Percentiles rank a stretch among this genome's conserved stretches.
These are phyloP conservation scores for Fusarium ambrosium DNA, from an alignment of 2,329 filamentous ascomycete species.

Conservation along the genomic window DNA sequence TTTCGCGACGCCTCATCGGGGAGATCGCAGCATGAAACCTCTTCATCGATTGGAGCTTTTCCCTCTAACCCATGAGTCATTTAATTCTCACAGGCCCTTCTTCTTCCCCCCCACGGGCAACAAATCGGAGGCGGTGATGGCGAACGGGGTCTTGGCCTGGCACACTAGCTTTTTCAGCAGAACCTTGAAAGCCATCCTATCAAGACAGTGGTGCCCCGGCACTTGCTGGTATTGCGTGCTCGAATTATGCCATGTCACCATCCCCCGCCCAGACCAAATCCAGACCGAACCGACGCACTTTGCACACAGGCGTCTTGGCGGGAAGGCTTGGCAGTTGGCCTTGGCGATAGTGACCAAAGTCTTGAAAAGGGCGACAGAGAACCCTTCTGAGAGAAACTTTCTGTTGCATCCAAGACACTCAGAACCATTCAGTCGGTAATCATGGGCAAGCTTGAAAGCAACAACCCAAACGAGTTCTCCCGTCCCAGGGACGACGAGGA, in stretches of 20 bases:
- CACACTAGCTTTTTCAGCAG: conserved; percentile 13
- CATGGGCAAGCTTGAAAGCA: conserved; percentile 37
- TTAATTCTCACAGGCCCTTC: conserved; percentile 16
- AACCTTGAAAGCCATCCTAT: conserved; percentile 17
- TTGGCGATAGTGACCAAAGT: background rate
- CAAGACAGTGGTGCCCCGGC: conserved; percentile 15
- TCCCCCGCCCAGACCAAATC: conserved; percentile 19
- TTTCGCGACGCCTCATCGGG: conserved; percentile 27
- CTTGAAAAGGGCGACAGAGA: conserved; percentile 23
- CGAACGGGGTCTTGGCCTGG: conserved; percentile 30
- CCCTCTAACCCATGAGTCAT: conserved; percentile 34
- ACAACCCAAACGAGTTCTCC: conserved; percentile 29
- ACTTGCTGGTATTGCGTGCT: conserved; percentile 44
- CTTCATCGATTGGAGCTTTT: conserved; percentile 22
- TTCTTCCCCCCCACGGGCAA: conserved; percentile 24
- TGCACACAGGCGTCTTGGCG: conserved; percentile 9
- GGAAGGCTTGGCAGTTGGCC: conserved; percentile 5
- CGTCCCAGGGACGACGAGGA: conserved; percentile 49
- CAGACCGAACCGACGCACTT: conserved; percentile 10
- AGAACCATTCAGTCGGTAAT: conserved; percentile 1
- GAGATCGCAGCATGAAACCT: conserved; percentile 11
- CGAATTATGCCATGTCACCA: conserved; percentile 37
- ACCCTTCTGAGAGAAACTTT: background rate
- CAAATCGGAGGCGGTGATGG: conserved; percentile 35
- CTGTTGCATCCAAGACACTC: background rate